Percentiles rank a stretch among this genome's conserved stretches.
These are phyloP conservation scores for Moringa oleifera DNA, from an alignment of 345 rosid species.

Conservation along the genomic window DNA sequence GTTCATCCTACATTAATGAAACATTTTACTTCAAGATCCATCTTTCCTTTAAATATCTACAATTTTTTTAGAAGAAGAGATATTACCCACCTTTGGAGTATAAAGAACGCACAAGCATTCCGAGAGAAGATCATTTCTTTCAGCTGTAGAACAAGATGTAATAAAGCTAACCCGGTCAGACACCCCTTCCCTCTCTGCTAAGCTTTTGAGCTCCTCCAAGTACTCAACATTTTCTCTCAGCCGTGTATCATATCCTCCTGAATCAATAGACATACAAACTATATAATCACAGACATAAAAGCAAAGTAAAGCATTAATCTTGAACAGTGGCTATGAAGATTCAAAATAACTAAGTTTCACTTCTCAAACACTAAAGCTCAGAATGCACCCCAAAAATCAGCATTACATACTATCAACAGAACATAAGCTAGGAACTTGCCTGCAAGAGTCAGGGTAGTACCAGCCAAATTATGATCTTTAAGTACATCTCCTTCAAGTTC, in stretches of 20 bases:
- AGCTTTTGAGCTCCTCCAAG: conserved; percentile 64
- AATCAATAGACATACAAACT: neutral
- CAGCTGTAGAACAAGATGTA: conserved; percentile 80
- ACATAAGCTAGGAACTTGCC: conserved; percentile 36
- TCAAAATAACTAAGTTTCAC: neutral
- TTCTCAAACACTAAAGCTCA: too few relatives aligned
- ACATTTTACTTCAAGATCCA: neutral
- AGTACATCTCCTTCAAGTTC: conserved; percentile 30
- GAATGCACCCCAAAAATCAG: neutral
- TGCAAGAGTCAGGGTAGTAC: conserved; percentile 63
- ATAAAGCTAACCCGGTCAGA: conserved; percentile 49
- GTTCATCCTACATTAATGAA: conserved; percentile 60
- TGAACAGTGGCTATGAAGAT: too few relatives aligned
- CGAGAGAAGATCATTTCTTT: conserved; percentile 76
- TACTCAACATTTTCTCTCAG: conserved; percentile 81
- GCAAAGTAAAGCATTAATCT: neutral
- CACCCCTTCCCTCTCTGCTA: conserved; percentile 63
- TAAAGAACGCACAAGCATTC: conserved; percentile 74
- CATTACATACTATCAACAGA: neutral
- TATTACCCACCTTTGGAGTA: conserved; percentile 60
- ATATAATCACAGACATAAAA: neutral
- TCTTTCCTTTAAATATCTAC: neutral
- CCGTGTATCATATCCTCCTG: conserved; percentile 82
- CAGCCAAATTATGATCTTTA: conserved; percentile 20
- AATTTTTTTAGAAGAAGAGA: neutral